A percentile compares a stretch with the other conserved stretches of the same genome.
Evolutionary conservation across 805 yeast genomes (phyloP).

Genomic region (Kodamaea neixiangensis): DNA sequence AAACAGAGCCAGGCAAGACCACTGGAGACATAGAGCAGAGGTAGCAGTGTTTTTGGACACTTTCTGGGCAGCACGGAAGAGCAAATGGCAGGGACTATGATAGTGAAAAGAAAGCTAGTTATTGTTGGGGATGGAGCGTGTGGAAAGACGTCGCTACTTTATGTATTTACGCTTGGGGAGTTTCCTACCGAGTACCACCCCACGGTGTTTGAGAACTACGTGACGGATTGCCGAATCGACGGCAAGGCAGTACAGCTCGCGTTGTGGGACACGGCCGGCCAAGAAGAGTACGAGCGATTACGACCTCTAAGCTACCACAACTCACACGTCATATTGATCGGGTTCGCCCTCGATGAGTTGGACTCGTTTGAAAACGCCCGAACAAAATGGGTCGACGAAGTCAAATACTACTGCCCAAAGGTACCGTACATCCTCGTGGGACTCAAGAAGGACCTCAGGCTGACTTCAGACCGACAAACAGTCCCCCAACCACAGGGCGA

Average conservation of each 20-base stretch:
- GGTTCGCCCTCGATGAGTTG: conserved; percentile 81
- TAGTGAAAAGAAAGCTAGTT: conserved; percentile 63
- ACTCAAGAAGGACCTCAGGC: conserved; percentile 77
- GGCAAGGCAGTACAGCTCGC: conserved; percentile 89
- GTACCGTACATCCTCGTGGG: conserved; percentile 82
- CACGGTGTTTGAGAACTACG: conserved; percentile 92
- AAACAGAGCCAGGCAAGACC: background rate
- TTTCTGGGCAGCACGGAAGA: background rate
- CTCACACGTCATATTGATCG: conserved; percentile 83
- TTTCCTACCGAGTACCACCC: conserved; percentile 93
- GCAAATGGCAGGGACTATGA: too few relatives aligned
- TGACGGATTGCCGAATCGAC: conserved; percentile 90
- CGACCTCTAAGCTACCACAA: conserved; percentile 86
- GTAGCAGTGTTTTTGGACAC: background rate
- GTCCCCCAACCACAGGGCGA: conserved; percentile 65
- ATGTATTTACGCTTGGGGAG: conserved; percentile 89
- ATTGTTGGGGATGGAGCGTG: conserved; percentile 96
- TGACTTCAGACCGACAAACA: conserved; percentile 40
- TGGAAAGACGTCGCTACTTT: conserved; percentile 88
- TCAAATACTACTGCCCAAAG: conserved; percentile 72
- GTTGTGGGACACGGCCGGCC: conserved; percentile 96
- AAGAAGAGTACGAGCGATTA: conserved; percentile 89
- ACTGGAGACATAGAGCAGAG: background rate
- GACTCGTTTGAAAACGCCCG: conserved; percentile 84
- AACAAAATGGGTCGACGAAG: conserved; percentile 87